Evolutionary conservation across 2,329 filamentous ascomycete genomes (phyloP).

Genomic region (Neopestalotiopsis clavispora): DNA sequence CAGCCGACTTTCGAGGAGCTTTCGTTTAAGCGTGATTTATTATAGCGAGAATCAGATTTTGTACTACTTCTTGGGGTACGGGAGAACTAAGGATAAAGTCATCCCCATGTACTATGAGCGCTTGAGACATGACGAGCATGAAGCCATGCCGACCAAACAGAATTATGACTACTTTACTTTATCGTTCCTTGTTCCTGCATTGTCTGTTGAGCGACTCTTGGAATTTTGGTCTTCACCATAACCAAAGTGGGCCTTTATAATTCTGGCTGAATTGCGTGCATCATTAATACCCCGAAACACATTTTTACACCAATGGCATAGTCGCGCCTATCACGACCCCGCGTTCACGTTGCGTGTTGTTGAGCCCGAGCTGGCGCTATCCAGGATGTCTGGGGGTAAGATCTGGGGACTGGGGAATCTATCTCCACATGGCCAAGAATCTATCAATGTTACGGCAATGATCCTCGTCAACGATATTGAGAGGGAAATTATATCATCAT

Average conservation of each 20-base stretch:
- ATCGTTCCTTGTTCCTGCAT: neutral
- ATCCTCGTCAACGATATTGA: neutral
- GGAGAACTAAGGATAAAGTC: neutral
- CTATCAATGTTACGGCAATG: constrained; percentile 46
- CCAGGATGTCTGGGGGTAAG: neutral
- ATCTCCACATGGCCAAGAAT: constrained; percentile 21
- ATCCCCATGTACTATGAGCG: neutral
- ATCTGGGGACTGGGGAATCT: neutral
- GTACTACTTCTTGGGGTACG: neutral
- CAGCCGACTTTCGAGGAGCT: neutral
- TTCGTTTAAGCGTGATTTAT: neutral
- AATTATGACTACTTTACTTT: neutral
- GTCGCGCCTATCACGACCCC: constrained; percentile 6
- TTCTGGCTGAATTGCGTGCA: constrained; percentile 11
- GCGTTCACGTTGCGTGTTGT: neutral
- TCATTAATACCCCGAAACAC: neutral
- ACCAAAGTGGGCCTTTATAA: constrained; percentile 6
- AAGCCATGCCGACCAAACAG: neutral
- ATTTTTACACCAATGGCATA: constrained; percentile 9
- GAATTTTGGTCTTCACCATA: neutral
- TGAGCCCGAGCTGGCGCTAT: neutral
- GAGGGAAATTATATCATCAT: neutral
- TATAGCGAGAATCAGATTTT: neutral
- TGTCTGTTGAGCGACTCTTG: neutral
- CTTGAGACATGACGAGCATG: neutral